Evolutionary conservation across 164 flowering plant species (phyloP).

Genomic region (Tetracentron sinense): DNA sequence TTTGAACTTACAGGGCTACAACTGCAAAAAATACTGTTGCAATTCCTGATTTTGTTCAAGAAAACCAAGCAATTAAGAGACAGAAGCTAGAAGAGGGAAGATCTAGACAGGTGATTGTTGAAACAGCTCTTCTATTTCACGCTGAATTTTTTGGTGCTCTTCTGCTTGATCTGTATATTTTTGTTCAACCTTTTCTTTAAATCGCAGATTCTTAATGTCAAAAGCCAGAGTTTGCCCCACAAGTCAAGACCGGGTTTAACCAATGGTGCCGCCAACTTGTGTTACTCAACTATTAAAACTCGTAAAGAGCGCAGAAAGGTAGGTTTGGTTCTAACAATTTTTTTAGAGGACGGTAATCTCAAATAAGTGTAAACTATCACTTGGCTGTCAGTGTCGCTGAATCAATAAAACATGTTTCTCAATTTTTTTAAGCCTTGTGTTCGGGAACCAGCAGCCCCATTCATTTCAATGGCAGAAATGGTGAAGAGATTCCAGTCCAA

Average conservation of each 20-base stretch:
- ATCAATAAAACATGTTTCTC: neutral
- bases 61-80: constrained; percentile 88
- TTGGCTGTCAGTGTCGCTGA: constrained; percentile 2
- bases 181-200: too few relatives aligned
- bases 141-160: neutral
- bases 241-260: constrained; percentile 58
- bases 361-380: too few relatives aligned
- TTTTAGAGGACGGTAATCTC: neutral
- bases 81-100: constrained; percentile 88
- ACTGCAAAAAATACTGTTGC: constrained; percentile 34
- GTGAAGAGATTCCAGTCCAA: constrained; percentile 71
- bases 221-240: constrained; percentile 61
- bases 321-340: constrained; percentile 27
- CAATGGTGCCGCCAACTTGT: constrained; percentile 21
- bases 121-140: neutral
- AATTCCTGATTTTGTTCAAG: constrained; percentile 57
- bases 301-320: constrained; percentile 70
- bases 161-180: too few relatives aligned
- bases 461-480: constrained; percentile 85
- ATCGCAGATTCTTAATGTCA: constrained; percentile 79
- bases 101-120: constrained; percentile 63
- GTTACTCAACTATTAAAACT: constrained; percentile 31
- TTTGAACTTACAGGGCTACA: constrained; percentile 23
- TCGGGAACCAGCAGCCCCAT: constrained; percentile 65
- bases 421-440: constrained; percentile 53